phyloP scores from a whole-genome alignment of 345 rosid genomes.

The Geranium brycei region DNA sequence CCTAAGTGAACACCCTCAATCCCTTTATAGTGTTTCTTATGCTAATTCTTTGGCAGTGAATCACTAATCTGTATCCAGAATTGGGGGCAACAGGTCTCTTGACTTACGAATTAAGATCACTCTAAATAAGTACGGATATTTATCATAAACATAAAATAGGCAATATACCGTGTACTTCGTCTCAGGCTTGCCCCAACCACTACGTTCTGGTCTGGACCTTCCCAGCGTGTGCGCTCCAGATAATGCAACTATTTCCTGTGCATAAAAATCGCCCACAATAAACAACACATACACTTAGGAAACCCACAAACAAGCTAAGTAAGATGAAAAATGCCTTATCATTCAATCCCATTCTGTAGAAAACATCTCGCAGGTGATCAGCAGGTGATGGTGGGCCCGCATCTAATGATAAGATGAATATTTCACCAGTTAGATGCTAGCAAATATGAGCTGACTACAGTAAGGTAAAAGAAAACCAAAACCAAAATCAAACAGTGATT shows the following conservation, averaged over 20 bases:
- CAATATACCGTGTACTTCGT: slow-evolving; percentile 77
- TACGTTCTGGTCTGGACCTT: slow-evolving; percentile 87
- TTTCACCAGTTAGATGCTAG: slow-evolving; percentile 9
- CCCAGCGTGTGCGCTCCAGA: slow-evolving; percentile 98
- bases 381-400: slow-evolving; percentile 91
- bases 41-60: background rate
- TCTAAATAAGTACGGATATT: background rate
- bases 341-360: slow-evolving; percentile 86
- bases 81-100: background rate
- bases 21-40: background rate
- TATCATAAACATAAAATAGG: background rate
- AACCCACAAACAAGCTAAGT: background rate
- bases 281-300: background rate
- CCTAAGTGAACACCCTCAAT: background rate
- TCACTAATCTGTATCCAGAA: background rate
- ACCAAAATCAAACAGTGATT: too few relatives aligned
- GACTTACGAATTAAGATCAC: too few relatives aligned
- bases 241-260: slow-evolving; percentile 83
- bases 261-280: slow-evolving; percentile 6
- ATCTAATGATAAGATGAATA: slow-evolving; percentile 25
- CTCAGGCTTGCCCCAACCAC: slow-evolving; percentile 95
- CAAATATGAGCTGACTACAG: background rate
- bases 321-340: slow-evolving; percentile 42
- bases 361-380: slow-evolving; percentile 66
- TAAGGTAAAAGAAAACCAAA: background rate